A percentile compares a stretch with the other conserved stretches of the same genome.
phyloP scores from a whole-genome alignment of 1,139 yeast species.

The Suhomyces wounanorum region DNA sequence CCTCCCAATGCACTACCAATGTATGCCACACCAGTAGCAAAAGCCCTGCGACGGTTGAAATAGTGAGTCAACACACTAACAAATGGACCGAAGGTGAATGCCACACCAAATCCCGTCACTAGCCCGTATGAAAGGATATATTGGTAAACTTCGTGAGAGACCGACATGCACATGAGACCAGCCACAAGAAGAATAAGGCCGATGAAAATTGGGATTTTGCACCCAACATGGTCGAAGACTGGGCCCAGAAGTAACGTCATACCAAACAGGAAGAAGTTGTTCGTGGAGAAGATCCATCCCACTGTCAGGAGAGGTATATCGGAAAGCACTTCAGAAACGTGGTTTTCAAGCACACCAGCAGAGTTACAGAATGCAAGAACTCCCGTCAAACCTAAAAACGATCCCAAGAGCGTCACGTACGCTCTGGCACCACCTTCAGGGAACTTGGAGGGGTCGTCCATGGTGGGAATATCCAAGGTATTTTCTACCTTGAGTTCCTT shows the following conservation, averaged over 20 bases:
- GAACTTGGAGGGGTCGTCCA: slow-evolving; percentile 24
- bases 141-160: slow-evolving; percentile 26
- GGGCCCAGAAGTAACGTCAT: slow-evolving; percentile 29
- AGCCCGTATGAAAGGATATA: slow-evolving; percentile 28
- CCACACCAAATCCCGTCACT: slow-evolving; percentile 26
- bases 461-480: not conserved
- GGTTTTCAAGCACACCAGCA: slow-evolving; percentile 31
- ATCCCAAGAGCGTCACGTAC: slow-evolving; percentile 24
- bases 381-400: slow-evolving; percentile 30
- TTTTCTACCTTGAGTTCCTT: not conserved
- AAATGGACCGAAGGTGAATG: slow-evolving; percentile 29
- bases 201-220: slow-evolving; percentile 19
- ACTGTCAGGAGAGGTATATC: slow-evolving; percentile 24
- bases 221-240: slow-evolving; percentile 28
- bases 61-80: slow-evolving; percentile 28
- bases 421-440: slow-evolving; percentile 32
- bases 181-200: slow-evolving; percentile 22
- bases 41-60: slow-evolving; percentile 25
- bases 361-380: slow-evolving; percentile 31
- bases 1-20: slow-evolving; percentile 37
- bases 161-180: slow-evolving; percentile 29
- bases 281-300: slow-evolving; percentile 38
- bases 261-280: slow-evolving; percentile 33
- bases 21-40: slow-evolving; percentile 29
- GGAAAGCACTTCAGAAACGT: slow-evolving; percentile 23